phyloP scores from a whole-genome alignment of 148 eudicot species.

The Chenopodium berlandieri region DNA sequence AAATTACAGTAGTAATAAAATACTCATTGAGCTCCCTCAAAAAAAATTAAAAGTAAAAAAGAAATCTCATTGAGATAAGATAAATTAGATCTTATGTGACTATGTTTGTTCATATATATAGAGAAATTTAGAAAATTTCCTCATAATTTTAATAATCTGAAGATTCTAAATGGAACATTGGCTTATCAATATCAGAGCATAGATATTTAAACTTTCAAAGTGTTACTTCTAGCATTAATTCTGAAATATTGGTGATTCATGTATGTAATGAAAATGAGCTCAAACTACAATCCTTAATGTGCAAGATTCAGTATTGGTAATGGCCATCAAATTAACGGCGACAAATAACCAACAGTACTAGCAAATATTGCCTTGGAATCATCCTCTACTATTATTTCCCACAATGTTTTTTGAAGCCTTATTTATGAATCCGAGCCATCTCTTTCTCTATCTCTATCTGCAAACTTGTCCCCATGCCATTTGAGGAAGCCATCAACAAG shows the following conservation, averaged over 20 bases:
- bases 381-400: not conserved
- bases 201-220: not conserved
- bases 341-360: slow-evolving; percentile 21
- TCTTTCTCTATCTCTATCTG: slow-evolving; percentile 10
- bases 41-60: no score
- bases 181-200: not conserved
- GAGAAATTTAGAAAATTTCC: no score
- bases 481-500: slow-evolving; percentile 45
- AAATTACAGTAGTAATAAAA: no score
- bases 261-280: not conserved
- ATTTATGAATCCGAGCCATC: slow-evolving; percentile 13
- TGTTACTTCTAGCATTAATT: not conserved
- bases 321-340: slow-evolving; percentile 1
- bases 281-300: not conserved
- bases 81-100: no score
- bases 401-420: not conserved
- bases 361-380: not conserved
- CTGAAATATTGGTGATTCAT: slow-evolving; percentile 4
- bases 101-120: no score
- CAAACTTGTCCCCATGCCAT: slow-evolving; percentile 39
- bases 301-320: slow-evolving; percentile 9
- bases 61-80: no score
- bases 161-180: no score
- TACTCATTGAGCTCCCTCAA: no score
- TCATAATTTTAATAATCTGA: no score